phyloP scores from a whole-genome alignment of 257 asterid species.

The Ligustrum vulgare region DNA sequence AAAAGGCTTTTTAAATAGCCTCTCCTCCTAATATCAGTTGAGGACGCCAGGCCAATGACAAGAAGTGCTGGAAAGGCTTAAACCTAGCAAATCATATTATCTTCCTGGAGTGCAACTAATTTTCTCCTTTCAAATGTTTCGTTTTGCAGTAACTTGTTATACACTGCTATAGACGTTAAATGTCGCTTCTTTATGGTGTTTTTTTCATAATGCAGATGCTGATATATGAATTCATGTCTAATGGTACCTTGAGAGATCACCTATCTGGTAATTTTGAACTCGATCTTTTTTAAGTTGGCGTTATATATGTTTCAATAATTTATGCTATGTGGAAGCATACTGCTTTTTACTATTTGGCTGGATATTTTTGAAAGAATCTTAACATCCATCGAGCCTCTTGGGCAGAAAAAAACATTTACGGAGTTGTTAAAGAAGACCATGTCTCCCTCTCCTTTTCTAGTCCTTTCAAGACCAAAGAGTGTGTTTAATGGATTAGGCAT shows the following conservation, averaged over 20 bases:
- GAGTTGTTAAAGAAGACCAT: too few species aligned
- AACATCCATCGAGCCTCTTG: neutral
- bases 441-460: too few species aligned
- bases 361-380: neutral
- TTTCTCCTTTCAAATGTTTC: neutral
- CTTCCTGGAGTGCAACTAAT: neutral
- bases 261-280: constrained; percentile 57
- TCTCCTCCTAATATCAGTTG: too few species aligned
- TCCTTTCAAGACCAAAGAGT: too few species aligned
- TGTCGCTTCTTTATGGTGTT: constrained; percentile 21
- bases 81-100: neutral
- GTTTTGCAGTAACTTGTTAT: neutral
- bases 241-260: constrained; percentile 89
- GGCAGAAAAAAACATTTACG: neutral
- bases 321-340: neutral
- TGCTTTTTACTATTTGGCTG: neutral
- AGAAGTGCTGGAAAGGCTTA: neutral
- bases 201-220: constrained; percentile 70
- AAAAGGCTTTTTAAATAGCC: neutral
- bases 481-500: too few species aligned
- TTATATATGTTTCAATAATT: neutral
- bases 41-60: neutral
- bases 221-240: constrained; percentile 88
- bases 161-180: neutral
- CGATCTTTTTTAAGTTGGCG: neutral